Base-by-base conservation (phyloP, 495 filamentous ascomycete genomes). In the Arthonia radiata region DNA sequence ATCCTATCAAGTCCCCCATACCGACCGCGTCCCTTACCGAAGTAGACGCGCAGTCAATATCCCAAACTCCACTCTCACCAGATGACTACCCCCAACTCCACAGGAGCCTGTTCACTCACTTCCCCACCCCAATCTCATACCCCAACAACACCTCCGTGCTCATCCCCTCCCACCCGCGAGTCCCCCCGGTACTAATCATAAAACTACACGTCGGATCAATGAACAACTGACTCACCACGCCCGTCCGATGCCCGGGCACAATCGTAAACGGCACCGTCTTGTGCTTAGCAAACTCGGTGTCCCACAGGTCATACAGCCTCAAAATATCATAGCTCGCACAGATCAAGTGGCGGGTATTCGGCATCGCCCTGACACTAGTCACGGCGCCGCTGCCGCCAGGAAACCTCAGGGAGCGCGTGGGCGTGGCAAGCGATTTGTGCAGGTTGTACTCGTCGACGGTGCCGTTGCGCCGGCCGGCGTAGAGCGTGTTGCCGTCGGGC, bases 251-350 rank as follows among this genome's bases (percentile, higher is more conserved):
- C 2, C 86, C 86, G 1, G 86, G 86, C 17, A 97, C 67, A 39
- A 97, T 92, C 16, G 89, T 59, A 42, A 91, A 97, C 0, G 89
- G 86, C 9, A 89, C 79, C 5, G 71, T 71, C 6, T 76, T 73
- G 41, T 80, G 74, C 29, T 70, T 73, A 27, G 58, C 53, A 0
- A 54, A 17, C 36, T 61, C 47, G 32, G 68, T 48, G 26, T 82
- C 67, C 29, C 67, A 68, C 8, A 94, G 49, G 40, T 97, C 89
- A 33, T 90, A 94, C 0, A 97, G 57, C 1, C 86, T 66, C 5
- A 97, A 59, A 36, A 94, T 97, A 39, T 97, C 86, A 44, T 89
- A 74, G 3, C 76, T 86, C 10, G 86, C 86, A 51, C 86, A 97
- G 13, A 97, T 64, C 11, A 97, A 57, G 56, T 94, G 86, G 29